Percentiles rank a stretch among this genome's conserved stretches.
phyloP scores from a whole-genome alignment of 768 basidiomycete genomes.

The Albatrellus ellisii region DNA sequence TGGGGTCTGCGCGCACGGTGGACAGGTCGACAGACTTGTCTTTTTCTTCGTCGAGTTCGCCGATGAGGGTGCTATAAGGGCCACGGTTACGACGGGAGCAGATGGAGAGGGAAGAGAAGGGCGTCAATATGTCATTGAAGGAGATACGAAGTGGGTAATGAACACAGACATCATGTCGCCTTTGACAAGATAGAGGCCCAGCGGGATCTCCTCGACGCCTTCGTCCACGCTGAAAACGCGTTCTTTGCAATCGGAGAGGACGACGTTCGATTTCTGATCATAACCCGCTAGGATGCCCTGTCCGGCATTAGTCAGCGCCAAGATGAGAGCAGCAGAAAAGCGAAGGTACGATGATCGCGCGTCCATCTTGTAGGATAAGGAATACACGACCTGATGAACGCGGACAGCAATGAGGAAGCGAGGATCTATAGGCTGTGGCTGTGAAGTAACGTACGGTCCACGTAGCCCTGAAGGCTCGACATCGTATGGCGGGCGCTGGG shows the following conservation, averaged over 20 bases:
- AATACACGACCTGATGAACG: constrained; percentile 62
- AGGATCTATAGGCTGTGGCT: not conserved
- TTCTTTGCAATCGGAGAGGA: constrained; percentile 88
- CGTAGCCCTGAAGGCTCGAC: constrained; percentile 87
- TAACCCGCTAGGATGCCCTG: constrained; percentile 87
- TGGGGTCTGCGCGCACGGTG: constrained; percentile 76
- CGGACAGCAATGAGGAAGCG: not conserved
- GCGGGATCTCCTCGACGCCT: constrained; percentile 85
- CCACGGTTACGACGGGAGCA: constrained; percentile 5
- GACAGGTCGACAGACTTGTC: constrained; percentile 67
- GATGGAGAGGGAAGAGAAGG: not conserved
- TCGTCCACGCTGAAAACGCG: constrained; percentile 86
- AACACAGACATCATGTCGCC: constrained; percentile 91
- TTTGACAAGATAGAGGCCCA: constrained; percentile 94
- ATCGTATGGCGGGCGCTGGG: constrained; percentile 26
- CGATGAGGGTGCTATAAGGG: constrained; percentile 52
- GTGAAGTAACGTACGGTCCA: constrained; percentile 50
- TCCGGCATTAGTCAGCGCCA: not conserved
- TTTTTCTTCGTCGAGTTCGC: constrained; percentile 73
- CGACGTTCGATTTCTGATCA: constrained; percentile 93
- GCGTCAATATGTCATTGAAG: no score
- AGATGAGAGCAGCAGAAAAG: not conserved
- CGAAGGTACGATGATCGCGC: constrained; percentile 67
- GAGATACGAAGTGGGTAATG: no score
- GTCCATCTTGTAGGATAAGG: constrained; percentile 91